Percentiles rank a stretch among this genome's conserved stretches.
Evolutionary conservation across 2,329 filamentous ascomycete genomes (phyloP).

Genomic region (Fusarium metavorans): DNA sequence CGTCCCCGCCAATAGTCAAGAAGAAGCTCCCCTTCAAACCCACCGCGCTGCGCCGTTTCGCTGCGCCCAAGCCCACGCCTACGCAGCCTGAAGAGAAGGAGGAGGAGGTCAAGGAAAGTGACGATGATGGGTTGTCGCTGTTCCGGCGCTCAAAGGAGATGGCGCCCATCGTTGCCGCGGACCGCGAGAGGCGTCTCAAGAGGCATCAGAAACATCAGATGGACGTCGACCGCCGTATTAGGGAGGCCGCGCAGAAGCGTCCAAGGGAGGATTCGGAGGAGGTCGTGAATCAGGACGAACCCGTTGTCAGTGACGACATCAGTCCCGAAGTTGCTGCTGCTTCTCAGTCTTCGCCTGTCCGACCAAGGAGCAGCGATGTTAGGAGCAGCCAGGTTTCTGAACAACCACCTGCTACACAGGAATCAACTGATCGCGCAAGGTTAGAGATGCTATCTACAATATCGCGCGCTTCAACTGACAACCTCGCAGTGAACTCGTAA

Average conservation of each 20-base stretch:
- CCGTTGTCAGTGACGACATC: background rate
- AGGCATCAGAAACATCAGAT: conserved; percentile 44
- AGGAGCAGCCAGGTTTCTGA: conserved; percentile 8
- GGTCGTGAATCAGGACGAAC: conserved; percentile 9
- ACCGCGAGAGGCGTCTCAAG: conserved; percentile 50
- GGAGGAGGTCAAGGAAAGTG: conserved; percentile 30
- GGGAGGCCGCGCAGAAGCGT: conserved; percentile 34
- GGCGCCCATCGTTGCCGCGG: conserved; percentile 58
- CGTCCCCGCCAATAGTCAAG: conserved; percentile 46
- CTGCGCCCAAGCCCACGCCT: conserved; percentile 39
- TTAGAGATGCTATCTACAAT: conserved; percentile 17
- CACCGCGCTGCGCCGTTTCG: conserved; percentile 54
- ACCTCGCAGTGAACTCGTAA: conserved; percentile 48
- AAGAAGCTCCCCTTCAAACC: conserved; percentile 64
- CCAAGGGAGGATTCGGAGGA: conserved; percentile 32
- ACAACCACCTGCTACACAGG: conserved; percentile 23
- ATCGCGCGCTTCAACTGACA: conserved; percentile 24
- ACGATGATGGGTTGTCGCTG: conserved; percentile 56
- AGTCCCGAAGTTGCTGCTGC: background rate
- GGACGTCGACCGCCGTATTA: conserved; percentile 32
- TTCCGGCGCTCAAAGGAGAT: conserved; percentile 65
- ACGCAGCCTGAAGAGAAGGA: conserved; percentile 25
- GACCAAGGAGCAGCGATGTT: background rate
- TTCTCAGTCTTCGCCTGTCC: background rate
- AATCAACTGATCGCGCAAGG: conserved; percentile 34